Conservation (phyloP, 306 rosid genomes). For the Pterocarpus santalinus region DNA sequence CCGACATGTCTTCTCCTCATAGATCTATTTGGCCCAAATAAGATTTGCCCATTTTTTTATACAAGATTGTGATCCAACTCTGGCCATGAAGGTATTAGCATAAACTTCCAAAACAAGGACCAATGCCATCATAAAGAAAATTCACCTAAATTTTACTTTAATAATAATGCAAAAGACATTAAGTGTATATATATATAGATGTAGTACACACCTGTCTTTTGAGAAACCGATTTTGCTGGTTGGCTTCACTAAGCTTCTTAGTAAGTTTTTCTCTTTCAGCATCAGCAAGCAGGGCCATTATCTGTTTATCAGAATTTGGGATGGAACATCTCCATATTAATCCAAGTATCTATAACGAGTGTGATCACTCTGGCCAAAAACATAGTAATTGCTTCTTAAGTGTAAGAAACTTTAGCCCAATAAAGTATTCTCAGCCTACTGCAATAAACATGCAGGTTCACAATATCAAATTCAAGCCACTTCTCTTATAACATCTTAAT, state of each 20-base stretch:
- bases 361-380: constrained; percentile 15
- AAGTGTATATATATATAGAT: neutral
- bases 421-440: neutral
- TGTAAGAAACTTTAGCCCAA: constrained; percentile 7
- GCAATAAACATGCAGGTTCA: constrained; percentile 14
- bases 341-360: constrained; percentile 19
- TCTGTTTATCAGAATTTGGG: constrained; percentile 52
- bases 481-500: neutral
- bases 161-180: constrained; percentile 29
- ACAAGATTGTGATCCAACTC: constrained; percentile 32
- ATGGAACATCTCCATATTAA: constrained; percentile 26
- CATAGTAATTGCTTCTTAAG: constrained; percentile 1
- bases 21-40: constrained; percentile 20
- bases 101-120: constrained; percentile 32
- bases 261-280: constrained; percentile 71
- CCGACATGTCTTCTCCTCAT: neutral
- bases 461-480: constrained; percentile 6
- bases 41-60: constrained; percentile 3
- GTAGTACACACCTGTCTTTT: constrained; percentile 80
- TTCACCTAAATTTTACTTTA: constrained; percentile 32
- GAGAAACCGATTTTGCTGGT: constrained; percentile 89
- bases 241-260: constrained; percentile 92
- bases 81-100: neutral
- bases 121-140: constrained; percentile 25
- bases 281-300: constrained; percentile 74